phyloP scores from a whole-genome alignment of 2,329 filamentous ascomycete genomes.

The Aspergillus sp. region DNA sequence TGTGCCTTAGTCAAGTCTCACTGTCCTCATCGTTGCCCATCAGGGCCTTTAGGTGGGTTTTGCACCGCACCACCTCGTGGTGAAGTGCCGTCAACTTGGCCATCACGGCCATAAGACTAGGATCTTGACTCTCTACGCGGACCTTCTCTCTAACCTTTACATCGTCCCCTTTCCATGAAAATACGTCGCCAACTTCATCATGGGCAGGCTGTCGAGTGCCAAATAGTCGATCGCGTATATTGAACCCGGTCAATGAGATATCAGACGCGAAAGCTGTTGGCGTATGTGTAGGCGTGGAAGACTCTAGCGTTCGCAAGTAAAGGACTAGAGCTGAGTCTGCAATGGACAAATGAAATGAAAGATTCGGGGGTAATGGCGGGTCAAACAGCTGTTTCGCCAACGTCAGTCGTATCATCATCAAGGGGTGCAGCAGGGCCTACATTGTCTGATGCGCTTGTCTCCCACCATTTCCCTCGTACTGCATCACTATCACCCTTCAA shows the following conservation, averaged over 20 bases:
- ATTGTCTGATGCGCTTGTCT: conserved; percentile 60
- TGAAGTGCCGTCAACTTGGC: conserved; percentile 81
- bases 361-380: conserved; percentile 64
- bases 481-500: conserved; percentile 60
- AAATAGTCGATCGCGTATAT: conserved; percentile 61
- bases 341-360: conserved; percentile 75
- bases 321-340: conserved; percentile 73
- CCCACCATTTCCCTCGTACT: conserved; percentile 59
- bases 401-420: conserved; percentile 1
- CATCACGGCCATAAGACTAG: conserved; percentile 79
- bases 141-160: conserved; percentile 91
- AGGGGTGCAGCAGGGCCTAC: conserved; percentile 43
- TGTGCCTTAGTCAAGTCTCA: conserved; percentile 25
- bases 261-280: conserved; percentile 70
- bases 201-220: conserved; percentile 64
- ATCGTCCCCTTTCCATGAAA: conserved; percentile 70
- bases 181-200: conserved; percentile 79
- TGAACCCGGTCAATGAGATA: conserved; percentile 63
- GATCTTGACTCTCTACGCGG: conserved; percentile 85
- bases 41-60: conserved; percentile 74
- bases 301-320: conserved; percentile 70
- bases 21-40: conserved; percentile 67
- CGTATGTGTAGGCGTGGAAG: conserved; percentile 62
- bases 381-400: conserved; percentile 55
- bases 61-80: conserved; percentile 70